phyloP scores from a whole-genome alignment of 148 eudicot species.

The Camellia lanceoleosa region DNA sequence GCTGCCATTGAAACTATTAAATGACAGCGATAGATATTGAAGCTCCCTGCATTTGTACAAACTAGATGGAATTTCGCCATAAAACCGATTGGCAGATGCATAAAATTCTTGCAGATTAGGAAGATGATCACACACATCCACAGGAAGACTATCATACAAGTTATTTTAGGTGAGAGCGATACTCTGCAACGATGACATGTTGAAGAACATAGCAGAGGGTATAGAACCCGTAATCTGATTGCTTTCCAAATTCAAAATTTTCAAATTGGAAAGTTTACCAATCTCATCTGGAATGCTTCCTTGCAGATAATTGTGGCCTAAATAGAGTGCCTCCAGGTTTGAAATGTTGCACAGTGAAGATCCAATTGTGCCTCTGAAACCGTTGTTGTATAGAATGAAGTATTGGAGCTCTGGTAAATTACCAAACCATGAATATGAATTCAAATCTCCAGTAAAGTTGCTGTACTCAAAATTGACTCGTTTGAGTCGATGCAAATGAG shows the following conservation, averaged over 20 bases:
- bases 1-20: too few relatives aligned
- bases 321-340: neutral
- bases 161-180: too few relatives aligned
- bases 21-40: too few relatives aligned
- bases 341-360: neutral
- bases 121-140: neutral
- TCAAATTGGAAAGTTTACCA: slow-evolving; percentile 1
- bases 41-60: too few relatives aligned
- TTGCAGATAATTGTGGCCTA: neutral
- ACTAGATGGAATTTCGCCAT: too few relatives aligned
- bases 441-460: slow-evolving; percentile 5
- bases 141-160: neutral
- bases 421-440: too few relatives aligned
- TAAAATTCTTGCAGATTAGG: neutral
- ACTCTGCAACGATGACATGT: neutral
- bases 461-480: neutral
- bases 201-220: slow-evolving; percentile 10
- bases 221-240: neutral
- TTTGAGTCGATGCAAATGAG: neutral
- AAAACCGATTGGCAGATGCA: neutral
- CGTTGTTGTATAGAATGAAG: too few relatives aligned
- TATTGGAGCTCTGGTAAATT: too few relatives aligned
- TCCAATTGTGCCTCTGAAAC: too few relatives aligned
- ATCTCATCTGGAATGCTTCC: neutral
- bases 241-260: neutral